Base-by-base conservation (phyloP, 2,329 filamentous ascomycete genomes). In the Mycosphaerelloides madeirae region DNA sequence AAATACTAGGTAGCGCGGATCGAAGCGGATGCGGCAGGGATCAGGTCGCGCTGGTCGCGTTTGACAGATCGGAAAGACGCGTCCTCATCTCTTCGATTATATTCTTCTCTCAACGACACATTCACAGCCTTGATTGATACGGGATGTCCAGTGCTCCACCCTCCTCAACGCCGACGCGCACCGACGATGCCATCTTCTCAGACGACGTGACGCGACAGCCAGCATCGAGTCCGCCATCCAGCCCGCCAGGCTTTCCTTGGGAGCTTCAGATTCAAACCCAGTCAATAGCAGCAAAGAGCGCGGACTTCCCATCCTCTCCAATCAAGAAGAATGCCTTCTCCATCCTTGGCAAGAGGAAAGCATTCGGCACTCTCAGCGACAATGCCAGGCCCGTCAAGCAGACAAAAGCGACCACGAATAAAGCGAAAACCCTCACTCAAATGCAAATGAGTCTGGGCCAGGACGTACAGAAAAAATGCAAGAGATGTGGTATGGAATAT, bases 401-500 rank as follows among this genome's bases (percentile, higher is more conserved):
- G 28, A 19, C 36, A n/a, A 50, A 55, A 62, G 52, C 58, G 59
- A 31, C 60, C 54, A 43, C 58, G 59, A 6, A 56, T 46, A 25
- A 52, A 49, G 53, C 60, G 47, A 64, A 62, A 44, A 36, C 42
- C 13, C 57, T 81, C 46, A 74, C 74, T 38, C 80, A 83, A 58
- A 79, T 79, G 69, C 77, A 80, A 54, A 72, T 83, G 48, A 78
- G 80, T 54, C 67, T 83, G 11, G 79, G 78, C 2, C 68, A 71
- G 31, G 72, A 77, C 32, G 65, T 75, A 31, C 72, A 76, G 36
- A 77, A 76, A 53, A 77, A 73, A 9, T 85, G 81, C 63, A 67
- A 69, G 29, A 69, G 67, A 2, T 85, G 81, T 55, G 77, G 78
- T 1, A 85, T 85, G 81, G 78, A 81, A 41, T 85, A 84, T 54